A percentile compares a stretch with the other conserved stretches of the same genome.
These are phyloP conservation scores for Akebia trifoliata DNA, from an alignment of 164 flowering plant genomes.

Conservation along the genomic window DNA sequence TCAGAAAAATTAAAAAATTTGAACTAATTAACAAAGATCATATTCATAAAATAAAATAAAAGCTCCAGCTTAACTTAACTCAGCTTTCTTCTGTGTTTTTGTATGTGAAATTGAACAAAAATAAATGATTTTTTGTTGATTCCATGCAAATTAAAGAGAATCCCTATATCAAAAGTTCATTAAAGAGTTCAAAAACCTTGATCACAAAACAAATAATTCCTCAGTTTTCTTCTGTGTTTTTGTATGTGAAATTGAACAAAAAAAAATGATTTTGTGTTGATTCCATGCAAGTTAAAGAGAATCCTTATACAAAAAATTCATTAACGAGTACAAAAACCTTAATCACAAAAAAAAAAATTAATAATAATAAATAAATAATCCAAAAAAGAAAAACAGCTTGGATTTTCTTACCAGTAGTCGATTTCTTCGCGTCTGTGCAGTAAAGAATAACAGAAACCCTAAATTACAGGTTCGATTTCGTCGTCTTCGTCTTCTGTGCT, in stretches of 20 bases:
- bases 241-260: too few relatives aligned
- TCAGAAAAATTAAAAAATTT: background rate
- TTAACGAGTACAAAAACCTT: too few relatives aligned
- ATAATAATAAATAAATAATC: background rate
- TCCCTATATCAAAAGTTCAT: background rate
- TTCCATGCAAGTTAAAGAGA: too few relatives aligned
- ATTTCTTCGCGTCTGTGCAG: constrained; percentile 1
- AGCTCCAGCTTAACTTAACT: too few relatives aligned
- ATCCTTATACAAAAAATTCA: too few relatives aligned
- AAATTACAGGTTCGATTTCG: constrained; percentile 4
- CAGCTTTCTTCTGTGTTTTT: too few relatives aligned
- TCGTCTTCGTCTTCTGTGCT: constrained; percentile 1
- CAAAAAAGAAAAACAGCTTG: background rate
- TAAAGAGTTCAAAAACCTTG: background rate
- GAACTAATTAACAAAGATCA: background rate
- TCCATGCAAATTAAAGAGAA: background rate
- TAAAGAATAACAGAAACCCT: background rate
- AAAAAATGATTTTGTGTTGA: too few relatives aligned
- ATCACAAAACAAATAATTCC: too few relatives aligned
- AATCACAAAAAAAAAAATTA: too few relatives aligned
- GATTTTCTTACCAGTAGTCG: background rate
- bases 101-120: too few relatives aligned
- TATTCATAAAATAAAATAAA: background rate
- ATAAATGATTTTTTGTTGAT: background rate
- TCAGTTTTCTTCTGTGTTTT: too few relatives aligned